phyloP scores from a whole-genome alignment of 345 rosid genomes.

The Cardamine chenopodiifolia region DNA sequence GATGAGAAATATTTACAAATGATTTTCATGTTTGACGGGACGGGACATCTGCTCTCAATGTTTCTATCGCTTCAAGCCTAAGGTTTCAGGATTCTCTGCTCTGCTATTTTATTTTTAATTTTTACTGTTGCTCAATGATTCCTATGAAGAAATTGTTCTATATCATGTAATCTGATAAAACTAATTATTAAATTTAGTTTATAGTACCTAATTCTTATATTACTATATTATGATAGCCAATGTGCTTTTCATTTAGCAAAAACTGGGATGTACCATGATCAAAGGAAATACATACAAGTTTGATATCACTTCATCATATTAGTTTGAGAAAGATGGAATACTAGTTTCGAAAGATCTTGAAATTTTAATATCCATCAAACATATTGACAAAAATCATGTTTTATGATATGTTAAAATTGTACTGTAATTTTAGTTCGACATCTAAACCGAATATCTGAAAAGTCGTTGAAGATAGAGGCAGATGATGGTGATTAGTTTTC shows the following conservation, averaged over 20 bases:
- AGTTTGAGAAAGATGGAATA: not conserved
- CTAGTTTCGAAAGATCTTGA: too few species aligned
- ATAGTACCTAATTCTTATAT: not conserved
- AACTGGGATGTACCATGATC: not conserved
- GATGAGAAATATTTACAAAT: conserved; percentile 16
- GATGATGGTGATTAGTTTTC: too few species aligned
- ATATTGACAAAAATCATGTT: not conserved
- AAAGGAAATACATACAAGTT: not conserved
- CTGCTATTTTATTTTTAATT: not conserved
- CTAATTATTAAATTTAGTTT: not conserved
- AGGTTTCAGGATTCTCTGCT: conserved; percentile 29
- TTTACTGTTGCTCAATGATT: conserved; percentile 14
- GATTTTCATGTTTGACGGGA: conserved; percentile 20
- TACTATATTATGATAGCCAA: not conserved
- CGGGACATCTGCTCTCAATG: conserved; percentile 38
- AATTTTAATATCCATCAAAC: not conserved
- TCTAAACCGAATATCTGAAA: too few species aligned
- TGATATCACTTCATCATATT: not conserved
- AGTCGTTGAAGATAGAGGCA: too few species aligned
- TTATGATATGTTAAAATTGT: too few species aligned
- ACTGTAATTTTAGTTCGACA: too few species aligned
- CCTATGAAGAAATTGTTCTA: not conserved
- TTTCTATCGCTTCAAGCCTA: conserved; percentile 42
- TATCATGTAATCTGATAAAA: not conserved
- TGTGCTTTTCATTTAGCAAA: not conserved